Base-by-base conservation (phyloP, 1,139 yeast genomes). In the Nakaseomyces kungkrabaensis region DNA sequence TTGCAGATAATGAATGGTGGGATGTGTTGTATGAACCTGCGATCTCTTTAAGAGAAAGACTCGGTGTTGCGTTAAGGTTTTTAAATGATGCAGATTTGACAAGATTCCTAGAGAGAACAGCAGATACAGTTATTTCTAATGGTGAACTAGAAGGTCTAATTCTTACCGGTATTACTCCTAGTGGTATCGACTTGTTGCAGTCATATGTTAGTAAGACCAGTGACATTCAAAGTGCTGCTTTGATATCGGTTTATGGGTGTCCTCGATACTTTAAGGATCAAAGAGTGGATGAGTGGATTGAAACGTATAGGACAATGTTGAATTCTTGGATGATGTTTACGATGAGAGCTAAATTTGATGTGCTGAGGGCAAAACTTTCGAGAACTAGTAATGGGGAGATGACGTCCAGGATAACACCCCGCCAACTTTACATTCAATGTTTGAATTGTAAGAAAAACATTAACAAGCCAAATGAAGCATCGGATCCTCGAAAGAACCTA, bases 1-100 rank as follows among this genome's bases (percentile, higher is more conserved):
- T 92, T 50, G 89, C 97, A 0, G 97, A 92, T 62, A 86, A 88
- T 48, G 95, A 90, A 56, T 92, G 97, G 97, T 82, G 92, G 81
- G 97, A 88, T 63, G 96, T 92, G 3, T 72, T 92, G 51, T 96
- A 89, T 62, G 97, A 92, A 59, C 82, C 84, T 37, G 84, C 96
- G 1, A 73, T 92, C 45, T 96, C 98, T 0, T 71, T 92, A 45
- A 73, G 94, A 51, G 98, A 92, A 62, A 72, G 96, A 55, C 69
- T 92, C 11, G 97, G 97, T 0, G 90, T 92, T 40, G 97, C 97
- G 0, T 71, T 92, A 26, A 71, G 97, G 47, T 90, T 87, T 60
- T 71, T 92, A 34, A 79, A 90, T 0, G 97, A 89, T 61, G 75
- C 79, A 48, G 96, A 89, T 57, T 67, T 85, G 53, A 76, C 80